phyloP scores from a whole-genome alignment of 257 asterid species.

The Echites panduratus region DNA sequence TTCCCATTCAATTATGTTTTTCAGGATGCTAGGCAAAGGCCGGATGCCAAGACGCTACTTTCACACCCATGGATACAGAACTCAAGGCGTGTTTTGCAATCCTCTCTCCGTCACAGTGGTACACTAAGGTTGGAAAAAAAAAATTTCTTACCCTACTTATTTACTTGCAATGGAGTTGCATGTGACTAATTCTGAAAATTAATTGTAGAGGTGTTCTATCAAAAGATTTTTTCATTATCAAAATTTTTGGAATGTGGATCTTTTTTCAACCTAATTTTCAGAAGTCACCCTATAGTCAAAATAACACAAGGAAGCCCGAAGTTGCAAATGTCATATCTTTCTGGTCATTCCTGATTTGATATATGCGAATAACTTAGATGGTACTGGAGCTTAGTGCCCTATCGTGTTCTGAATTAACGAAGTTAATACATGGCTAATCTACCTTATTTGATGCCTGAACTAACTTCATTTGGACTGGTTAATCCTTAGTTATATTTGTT shows the following conservation, averaged over 20 bases:
- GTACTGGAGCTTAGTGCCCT: background rate
- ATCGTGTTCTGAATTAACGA: background rate
- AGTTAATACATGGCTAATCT: background rate
- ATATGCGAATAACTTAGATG: background rate
- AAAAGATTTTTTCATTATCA: background rate
- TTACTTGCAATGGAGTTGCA: background rate
- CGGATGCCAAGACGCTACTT: slow-evolving; percentile 92
- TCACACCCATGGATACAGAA: slow-evolving; percentile 98
- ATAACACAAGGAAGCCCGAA: background rate
- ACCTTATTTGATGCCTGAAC: background rate
- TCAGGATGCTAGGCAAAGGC: slow-evolving; percentile 99
- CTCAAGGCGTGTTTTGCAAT: slow-evolving; percentile 89
- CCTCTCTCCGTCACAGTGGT: slow-evolving; percentile 85
- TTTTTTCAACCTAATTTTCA: background rate
- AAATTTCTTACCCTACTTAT: background rate
- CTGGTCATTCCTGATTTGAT: background rate
- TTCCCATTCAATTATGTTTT: slow-evolving; percentile 25
- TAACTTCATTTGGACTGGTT: background rate
- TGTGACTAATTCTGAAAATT: background rate
- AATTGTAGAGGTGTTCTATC: too few relatives aligned
- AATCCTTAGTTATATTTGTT: background rate
- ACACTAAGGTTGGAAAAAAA: slow-evolving; percentile 45
- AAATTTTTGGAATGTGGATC: background rate
- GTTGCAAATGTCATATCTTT: background rate
- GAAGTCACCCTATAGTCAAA: background rate